Evolutionary conservation across 305 asterid species (phyloP).

Genomic region (Plantago lanceolata): DNA sequence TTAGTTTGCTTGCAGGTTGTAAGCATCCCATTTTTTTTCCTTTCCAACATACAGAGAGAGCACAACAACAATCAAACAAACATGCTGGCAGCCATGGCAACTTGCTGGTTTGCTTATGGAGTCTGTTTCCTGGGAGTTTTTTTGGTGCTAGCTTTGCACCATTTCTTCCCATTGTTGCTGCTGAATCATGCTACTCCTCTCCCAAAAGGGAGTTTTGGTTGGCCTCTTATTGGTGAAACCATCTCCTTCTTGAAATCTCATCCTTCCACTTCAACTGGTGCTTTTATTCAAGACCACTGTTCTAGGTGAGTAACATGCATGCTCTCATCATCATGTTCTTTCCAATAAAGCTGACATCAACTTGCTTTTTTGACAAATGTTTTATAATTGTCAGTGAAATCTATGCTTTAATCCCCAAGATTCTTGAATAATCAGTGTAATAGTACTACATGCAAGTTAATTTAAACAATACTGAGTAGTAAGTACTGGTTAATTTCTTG

Average conservation of each 20-base stretch:
- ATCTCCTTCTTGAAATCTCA: constrained; percentile 66
- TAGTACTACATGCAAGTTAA: background rate
- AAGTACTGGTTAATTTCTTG: background rate
- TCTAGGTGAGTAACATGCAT: constrained; percentile 47
- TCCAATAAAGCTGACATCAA: constrained; percentile 25
- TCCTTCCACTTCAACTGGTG: constrained; percentile 58
- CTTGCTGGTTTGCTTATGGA: constrained; percentile 25
- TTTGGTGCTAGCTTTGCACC: constrained; percentile 42
- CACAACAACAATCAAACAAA: constrained; percentile 4
- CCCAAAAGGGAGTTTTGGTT: constrained; percentile 65
- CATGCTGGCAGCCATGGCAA: constrained; percentile 29
- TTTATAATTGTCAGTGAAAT: constrained; percentile 1
- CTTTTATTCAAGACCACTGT: constrained; percentile 56
- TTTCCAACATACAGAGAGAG: background rate
- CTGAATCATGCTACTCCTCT: constrained; percentile 26
- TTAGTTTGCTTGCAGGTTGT: background rate
- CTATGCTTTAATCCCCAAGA: constrained; percentile 1
- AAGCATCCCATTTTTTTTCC: background rate
- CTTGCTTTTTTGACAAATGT: background rate
- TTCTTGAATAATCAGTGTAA: background rate
- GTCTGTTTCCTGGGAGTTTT: constrained; percentile 29
- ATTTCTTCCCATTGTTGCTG: constrained; percentile 56
- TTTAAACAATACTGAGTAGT: background rate
- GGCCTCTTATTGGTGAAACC: constrained; percentile 77
- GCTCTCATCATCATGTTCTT: background rate